Base-by-base conservation (phyloP, 2,329 filamentous ascomycete genomes). In the Colletotrichum endophyticum region DNA sequence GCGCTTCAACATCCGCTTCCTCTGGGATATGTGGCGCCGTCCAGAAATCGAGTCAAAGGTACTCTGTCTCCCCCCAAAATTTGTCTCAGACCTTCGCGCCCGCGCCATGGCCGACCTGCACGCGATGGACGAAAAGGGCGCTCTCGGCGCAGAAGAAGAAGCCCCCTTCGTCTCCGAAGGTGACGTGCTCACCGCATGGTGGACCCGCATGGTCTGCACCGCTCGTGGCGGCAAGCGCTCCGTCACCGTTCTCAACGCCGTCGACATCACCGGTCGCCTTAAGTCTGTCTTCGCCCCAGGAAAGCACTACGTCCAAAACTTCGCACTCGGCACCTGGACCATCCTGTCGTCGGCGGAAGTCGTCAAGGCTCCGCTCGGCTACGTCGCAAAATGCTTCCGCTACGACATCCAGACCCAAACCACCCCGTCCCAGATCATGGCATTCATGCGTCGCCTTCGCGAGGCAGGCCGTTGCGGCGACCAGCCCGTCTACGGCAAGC, bases 111-210 rank as follows among this genome's bases (percentile, higher is more conserved):
- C 80, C 8, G 84, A 86, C 27, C 73, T 84, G 30, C 62, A 53
- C 27, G 64, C 68, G 5, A 74, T 78, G 49, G 73, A 49, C 53
- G 76, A 76, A 12, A 76, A 76, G 34, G 66, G 71, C 11, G 44
- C 44, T 2, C 19, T 74, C 7, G 74, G 74, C 56, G 64, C 39
- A 13, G 78, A 78, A 44, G 66, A 73, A 53, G 66, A 73, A 13
- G 75, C 71, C 13, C 80, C 85, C 2, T 89, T 87, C 70, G 57
- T 90, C 34, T 89, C 86, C 76, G 87, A 89, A n/a, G 84, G 85
- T 25, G 88, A 90, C 69, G 80, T 89, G 3, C 78, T 90, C 3
- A 80, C 82, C 2, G 86, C 86, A 0, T 90, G 87, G 86, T 79
- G 82, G 69, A 79, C 84, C 7, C 78, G 77, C 9, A 70, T 79